Conservation (phyloP, 257 asterid species). For the Penstemon davidsonii region DNA sequence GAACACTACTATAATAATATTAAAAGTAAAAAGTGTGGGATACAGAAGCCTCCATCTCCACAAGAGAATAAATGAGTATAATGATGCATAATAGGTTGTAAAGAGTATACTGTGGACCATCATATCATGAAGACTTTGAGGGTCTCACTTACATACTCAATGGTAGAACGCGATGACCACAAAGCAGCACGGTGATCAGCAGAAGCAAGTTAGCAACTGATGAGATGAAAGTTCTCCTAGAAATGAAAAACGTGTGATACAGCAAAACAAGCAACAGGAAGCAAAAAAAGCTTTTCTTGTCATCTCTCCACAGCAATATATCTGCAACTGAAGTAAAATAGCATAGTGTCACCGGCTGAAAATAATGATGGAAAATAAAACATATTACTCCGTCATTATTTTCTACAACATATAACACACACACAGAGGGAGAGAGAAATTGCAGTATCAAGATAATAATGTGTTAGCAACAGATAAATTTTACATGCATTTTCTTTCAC, state of each 20-base stretch:
- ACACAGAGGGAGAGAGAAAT: not conserved
- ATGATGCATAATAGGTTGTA: conserved; percentile 11
- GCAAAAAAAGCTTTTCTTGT: conserved; percentile 64
- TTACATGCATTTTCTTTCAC: too few species aligned
- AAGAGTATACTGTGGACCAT: conserved; percentile 1
- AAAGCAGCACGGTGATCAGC: conserved; percentile 51
- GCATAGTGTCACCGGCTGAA: conserved; percentile 28
- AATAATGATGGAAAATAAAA: not conserved
- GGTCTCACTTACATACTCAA: conserved; percentile 56
- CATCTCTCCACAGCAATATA: conserved; percentile 94
- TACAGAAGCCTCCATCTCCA: conserved; percentile 7
- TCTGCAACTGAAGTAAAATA: conserved; percentile 74
- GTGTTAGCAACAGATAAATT: too few species aligned
- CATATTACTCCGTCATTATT: not conserved
- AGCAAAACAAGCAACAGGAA: conserved; percentile 58
- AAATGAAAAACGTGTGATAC: conserved; percentile 82
- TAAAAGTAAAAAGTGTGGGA: not conserved
- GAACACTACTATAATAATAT: not conserved
- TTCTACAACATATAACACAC: conserved; percentile 14
- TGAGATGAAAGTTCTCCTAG: conserved; percentile 73
- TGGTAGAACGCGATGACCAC: conserved; percentile 60
- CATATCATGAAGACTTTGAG: conserved; percentile 17
- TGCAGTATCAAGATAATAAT: not conserved
- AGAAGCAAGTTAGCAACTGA: conserved; percentile 73
- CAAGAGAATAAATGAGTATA: conserved; percentile 20